These are phyloP conservation scores for Linum tenue DNA, from an alignment of 345 rosid species.

Conservation along the genomic window DNA sequence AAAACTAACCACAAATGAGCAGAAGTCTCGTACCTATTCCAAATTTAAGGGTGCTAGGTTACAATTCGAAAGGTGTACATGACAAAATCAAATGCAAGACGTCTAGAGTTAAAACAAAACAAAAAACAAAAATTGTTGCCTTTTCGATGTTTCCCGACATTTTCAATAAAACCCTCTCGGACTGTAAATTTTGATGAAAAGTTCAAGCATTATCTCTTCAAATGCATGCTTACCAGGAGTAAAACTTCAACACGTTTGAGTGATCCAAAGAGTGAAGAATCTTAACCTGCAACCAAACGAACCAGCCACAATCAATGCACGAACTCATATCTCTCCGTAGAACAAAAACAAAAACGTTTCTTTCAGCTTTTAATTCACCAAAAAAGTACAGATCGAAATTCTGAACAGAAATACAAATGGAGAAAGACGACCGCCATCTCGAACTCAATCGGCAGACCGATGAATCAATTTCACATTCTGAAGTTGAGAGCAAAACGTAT, in stretches of 20 bases:
- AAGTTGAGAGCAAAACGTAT: background rate
- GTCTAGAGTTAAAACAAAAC: background rate
- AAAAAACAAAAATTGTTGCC: too few relatives aligned
- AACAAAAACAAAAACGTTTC: background rate
- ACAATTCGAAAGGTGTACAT: background rate
- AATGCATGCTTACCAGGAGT: conserved; percentile 54
- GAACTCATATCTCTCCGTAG: background rate
- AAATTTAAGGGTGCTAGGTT: background rate
- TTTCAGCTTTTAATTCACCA: background rate
- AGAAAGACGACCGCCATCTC: background rate
- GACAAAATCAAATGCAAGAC: background rate
- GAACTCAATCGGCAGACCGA: background rate
- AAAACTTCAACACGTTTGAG: conserved; percentile 68
- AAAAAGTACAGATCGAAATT: background rate
- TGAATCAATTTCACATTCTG: background rate
- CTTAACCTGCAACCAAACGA: conserved; percentile 54
- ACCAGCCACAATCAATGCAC: background rate
- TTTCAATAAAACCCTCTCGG: too few relatives aligned
- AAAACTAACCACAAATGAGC: conserved; percentile 97
- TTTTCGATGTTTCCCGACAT: too few relatives aligned
- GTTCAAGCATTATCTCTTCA: background rate
- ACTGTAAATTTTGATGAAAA: too few relatives aligned
- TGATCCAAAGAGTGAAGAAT: conserved; percentile 80
- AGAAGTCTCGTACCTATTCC: conserved; percentile 82
- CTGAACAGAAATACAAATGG: background rate